Evolutionary conservation across 768 basidiomycete species (phyloP).

Genomic region (Lactarius evosmus): DNA sequence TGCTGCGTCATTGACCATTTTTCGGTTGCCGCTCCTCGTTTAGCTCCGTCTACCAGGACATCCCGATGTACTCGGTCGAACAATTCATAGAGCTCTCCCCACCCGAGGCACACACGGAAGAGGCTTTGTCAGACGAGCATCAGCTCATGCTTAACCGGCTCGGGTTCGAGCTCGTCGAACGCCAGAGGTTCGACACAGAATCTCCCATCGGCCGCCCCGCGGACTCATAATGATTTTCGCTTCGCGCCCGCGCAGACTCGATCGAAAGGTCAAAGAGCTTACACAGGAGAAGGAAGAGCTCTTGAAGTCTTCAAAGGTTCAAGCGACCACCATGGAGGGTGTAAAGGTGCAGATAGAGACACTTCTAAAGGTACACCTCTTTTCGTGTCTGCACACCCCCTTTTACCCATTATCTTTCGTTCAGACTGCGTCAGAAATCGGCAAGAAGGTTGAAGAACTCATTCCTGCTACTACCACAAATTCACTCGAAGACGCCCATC

Average conservation of each 20-base stretch:
- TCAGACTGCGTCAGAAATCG: slow-evolving; percentile 26
- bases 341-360: slow-evolving; percentile 76
- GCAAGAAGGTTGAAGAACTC: slow-evolving; percentile 29
- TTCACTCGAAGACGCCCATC: slow-evolving; percentile 1
- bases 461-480: slow-evolving; percentile 12
- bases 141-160: slow-evolving; percentile 85
- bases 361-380: slow-evolving; percentile 59
- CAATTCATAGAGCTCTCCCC: slow-evolving; percentile 72
- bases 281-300: slow-evolving; percentile 70
- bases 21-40: neutral
- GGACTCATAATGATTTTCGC: slow-evolving; percentile 17
- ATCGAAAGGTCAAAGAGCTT: slow-evolving; percentile 67
- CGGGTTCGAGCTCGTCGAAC: slow-evolving; percentile 83
- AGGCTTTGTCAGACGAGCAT: slow-evolving; percentile 65
- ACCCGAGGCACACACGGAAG: slow-evolving; percentile 57
- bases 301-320: slow-evolving; percentile 74
- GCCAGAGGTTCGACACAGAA: slow-evolving; percentile 63
- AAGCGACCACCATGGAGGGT: slow-evolving; percentile 66
- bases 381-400: neutral
- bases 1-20: slow-evolving; percentile 4
- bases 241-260: slow-evolving; percentile 49
- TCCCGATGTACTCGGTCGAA: slow-evolving; percentile 66
- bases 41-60: slow-evolving; percentile 87
- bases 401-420: slow-evolving; percentile 11
- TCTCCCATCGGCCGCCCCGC: slow-evolving; percentile 23